Evolutionary conservation across 345 rosid genomes (phyloP).

Genomic region (Excoecaria cochinchinensis): DNA sequence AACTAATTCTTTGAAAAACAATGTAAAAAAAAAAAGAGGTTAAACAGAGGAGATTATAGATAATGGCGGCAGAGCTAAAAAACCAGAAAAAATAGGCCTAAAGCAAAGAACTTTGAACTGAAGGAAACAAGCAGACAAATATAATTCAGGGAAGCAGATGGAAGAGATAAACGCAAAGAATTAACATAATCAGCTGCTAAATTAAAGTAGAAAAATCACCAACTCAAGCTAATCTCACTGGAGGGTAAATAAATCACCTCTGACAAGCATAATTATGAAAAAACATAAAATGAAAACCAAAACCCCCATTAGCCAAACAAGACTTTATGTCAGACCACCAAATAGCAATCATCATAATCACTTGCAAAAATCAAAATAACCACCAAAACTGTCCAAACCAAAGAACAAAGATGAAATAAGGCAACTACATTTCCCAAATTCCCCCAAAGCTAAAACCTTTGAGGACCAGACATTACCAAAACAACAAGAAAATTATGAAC

Average conservation of each 20-base stretch:
- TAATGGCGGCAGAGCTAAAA: neutral
- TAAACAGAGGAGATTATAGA: neutral
- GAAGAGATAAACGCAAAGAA: neutral
- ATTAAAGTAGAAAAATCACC: neutral
- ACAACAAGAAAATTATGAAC: neutral
- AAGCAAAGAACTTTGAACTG: neutral
- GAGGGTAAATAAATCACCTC: slow-evolving; percentile 2
- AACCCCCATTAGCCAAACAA: neutral
- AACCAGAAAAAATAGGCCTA: neutral
- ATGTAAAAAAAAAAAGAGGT: neutral
- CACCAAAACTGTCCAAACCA: slow-evolving; percentile 15
- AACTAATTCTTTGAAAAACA: neutral
- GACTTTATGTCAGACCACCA: slow-evolving; percentile 27
- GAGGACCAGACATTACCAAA: slow-evolving; percentile 4
- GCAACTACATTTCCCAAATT: neutral
- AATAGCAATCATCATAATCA: slow-evolving; percentile 2
- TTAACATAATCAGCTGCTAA: neutral
- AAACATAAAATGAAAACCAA: neutral
- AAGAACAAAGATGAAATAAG: neutral
- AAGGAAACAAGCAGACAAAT: neutral
- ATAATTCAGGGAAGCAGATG: neutral
- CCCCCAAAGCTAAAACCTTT: neutral
- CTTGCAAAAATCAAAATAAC: slow-evolving; percentile 24
- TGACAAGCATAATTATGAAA: slow-evolving; percentile 11
- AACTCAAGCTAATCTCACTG: neutral